phyloP scores from a whole-genome alignment of 1,284 basidiomycete genomes.

The Porphyrellus sp. region DNA sequence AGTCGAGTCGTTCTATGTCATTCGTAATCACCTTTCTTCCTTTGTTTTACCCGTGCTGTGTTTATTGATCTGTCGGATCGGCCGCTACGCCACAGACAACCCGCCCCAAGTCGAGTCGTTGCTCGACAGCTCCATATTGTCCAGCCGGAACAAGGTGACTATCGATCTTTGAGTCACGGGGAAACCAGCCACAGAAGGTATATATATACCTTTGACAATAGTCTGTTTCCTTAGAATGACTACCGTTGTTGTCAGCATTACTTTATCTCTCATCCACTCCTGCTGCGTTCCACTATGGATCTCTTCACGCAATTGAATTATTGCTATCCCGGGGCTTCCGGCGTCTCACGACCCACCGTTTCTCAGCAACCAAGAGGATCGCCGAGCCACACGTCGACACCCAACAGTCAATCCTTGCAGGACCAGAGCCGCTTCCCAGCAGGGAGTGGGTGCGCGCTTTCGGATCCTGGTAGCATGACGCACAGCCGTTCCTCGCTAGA shows the following conservation, averaged over 20 bases:
- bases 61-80: constrained; percentile 5
- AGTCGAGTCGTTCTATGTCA: background rate
- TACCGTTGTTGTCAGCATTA: background rate
- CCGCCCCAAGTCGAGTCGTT: background rate
- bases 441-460: background rate
- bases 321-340: constrained; percentile 14
- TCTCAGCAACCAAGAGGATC: constrained; percentile 4
- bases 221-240: constrained; percentile 3
- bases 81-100: constrained; percentile 9
- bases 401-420: background rate
- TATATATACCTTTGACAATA: constrained; percentile 4
- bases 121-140: background rate
- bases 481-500: background rate
- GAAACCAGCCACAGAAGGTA: constrained; percentile 13
- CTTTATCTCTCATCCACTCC: background rate
- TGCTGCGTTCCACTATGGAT: constrained; percentile 15
- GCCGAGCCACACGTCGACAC: background rate
- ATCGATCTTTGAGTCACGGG: background rate
- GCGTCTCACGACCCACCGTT: background rate
- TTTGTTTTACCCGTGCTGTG: constrained; percentile 5
- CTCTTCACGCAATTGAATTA: constrained; percentile 17
- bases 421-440: background rate
- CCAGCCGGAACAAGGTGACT: background rate
- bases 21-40: constrained; percentile 1
- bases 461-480: background rate